A percentile compares a stretch with the other conserved stretches of the same genome.
Evolutionary conservation across 139 green algal genomes (phyloP).

Genomic region (Chlorella sorokiniana): DNA sequence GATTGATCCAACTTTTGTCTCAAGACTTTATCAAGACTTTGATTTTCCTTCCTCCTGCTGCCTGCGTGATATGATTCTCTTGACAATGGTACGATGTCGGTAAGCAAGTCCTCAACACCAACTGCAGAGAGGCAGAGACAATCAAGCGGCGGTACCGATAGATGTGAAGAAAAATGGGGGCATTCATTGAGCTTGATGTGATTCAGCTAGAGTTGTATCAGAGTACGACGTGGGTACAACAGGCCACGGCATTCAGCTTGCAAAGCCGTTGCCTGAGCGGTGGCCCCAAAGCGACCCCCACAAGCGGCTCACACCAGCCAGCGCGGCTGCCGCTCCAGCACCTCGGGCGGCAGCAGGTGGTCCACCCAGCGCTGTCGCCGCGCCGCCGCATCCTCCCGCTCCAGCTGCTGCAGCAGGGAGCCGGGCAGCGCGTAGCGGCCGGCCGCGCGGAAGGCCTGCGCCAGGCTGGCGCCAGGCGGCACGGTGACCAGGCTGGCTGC

Average conservation of each 20-base stretch:
- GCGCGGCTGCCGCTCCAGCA: slow-evolving; percentile 11
- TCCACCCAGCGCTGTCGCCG: slow-evolving; percentile 11
- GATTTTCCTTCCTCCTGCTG: neutral
- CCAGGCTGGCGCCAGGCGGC: neutral
- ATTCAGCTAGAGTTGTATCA: neutral
- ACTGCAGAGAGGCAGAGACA: neutral
- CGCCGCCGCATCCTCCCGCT: neutral
- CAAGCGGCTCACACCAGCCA: slow-evolving; percentile 9
- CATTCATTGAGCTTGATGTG: neutral
- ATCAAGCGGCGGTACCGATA: too few species aligned
- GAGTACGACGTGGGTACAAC: neutral
- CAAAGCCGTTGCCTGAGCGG: neutral
- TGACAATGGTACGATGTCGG: too few species aligned
- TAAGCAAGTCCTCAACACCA: neutral
- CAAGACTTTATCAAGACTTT: neutral
- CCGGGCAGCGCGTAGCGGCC: neutral
- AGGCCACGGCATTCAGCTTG: neutral
- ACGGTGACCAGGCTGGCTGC: neutral
- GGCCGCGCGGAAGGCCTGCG: neutral
- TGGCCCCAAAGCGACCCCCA: neutral
- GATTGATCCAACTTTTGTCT: neutral
- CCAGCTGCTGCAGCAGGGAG: neutral
- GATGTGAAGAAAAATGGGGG: too few species aligned
- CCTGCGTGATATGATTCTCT: neutral
- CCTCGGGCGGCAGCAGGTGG: neutral